These are phyloP conservation scores for Cyberlindnera lachancei DNA, from an alignment of 805 yeast species.

Conservation along the genomic window DNA sequence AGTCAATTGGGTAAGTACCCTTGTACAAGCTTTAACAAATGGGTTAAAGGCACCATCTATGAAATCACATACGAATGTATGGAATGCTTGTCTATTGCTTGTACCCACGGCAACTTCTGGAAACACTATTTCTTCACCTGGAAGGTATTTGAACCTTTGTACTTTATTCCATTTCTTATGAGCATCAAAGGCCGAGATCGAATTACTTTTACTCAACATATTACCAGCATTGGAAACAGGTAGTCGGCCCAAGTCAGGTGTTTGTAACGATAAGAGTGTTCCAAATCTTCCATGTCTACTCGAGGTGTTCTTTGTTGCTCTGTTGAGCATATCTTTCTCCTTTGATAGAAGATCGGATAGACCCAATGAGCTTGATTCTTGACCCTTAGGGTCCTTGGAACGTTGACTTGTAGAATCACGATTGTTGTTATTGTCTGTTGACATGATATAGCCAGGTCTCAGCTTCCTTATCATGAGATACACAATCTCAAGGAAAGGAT, in stretches of 20 bases:
- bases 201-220: slow-evolving; percentile 37
- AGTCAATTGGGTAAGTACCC: slow-evolving; percentile 26
- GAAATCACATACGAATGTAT: slow-evolving; percentile 46
- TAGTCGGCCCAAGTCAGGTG: slow-evolving; percentile 48
- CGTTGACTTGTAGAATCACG: no score
- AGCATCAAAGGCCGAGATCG: slow-evolving; percentile 59
- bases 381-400: slow-evolving; percentile 4
- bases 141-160: slow-evolving; percentile 19
- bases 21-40: slow-evolving; percentile 46
- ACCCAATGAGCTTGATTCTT: slow-evolving; percentile 2
- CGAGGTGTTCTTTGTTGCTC: slow-evolving; percentile 43
- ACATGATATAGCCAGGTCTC: slow-evolving; percentile 23
- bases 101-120: slow-evolving; percentile 21
- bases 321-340: slow-evolving; percentile 49
- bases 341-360: slow-evolving; percentile 40
- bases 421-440: background rate
- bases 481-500: slow-evolving; percentile 61
- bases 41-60: slow-evolving; percentile 71
- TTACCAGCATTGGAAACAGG: slow-evolving; percentile 73
- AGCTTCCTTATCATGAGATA: slow-evolving; percentile 57
- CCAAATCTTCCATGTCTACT: slow-evolving; percentile 91
- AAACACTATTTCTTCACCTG: slow-evolving; percentile 23
- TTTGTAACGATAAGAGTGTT: slow-evolving; percentile 66
- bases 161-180: slow-evolving; percentile 58
- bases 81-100: slow-evolving; percentile 5